Conservation (phyloP, 352 stramenopile genomes). For the Globisporangium iwayamae region DNA sequence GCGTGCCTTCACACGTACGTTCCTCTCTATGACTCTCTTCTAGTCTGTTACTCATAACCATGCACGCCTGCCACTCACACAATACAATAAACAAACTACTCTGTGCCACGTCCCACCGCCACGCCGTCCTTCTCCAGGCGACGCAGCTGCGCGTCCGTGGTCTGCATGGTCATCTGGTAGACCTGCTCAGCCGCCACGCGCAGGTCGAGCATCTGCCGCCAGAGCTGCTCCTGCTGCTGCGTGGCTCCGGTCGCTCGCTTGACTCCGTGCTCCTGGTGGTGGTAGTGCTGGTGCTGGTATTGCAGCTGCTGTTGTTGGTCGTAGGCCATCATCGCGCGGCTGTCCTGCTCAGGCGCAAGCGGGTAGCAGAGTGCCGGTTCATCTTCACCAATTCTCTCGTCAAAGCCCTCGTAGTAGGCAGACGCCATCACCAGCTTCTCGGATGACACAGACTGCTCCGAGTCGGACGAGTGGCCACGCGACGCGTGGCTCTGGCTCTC, state of each 20-base stretch:
- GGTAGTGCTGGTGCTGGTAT: not conserved
- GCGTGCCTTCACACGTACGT: not conserved
- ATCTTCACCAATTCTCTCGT: not conserved
- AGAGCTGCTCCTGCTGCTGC: conserved; percentile 8
- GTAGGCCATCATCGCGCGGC: not conserved
- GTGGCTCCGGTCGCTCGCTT: not conserved
- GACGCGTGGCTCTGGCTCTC: not conserved
- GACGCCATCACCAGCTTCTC: not conserved
- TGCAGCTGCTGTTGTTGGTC: not conserved
- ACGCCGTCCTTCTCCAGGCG: no score
- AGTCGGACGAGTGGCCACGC: conserved; percentile 9
- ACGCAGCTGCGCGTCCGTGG: conserved; percentile 1
- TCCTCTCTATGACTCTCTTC: no score
- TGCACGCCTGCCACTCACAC: no score
- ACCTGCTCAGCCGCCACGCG: conserved; percentile 5
- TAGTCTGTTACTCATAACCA: no score
- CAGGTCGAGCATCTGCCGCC: conserved; percentile 10
- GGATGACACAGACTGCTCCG: not conserved
- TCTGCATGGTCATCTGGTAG: conserved; percentile 13
- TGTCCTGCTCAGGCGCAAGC: not conserved
- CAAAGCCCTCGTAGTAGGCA: not conserved
- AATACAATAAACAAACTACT: no score
- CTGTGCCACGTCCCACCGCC: not conserved
- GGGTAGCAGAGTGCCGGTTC: not conserved
- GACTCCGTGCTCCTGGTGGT: no score